Base-by-base conservation (phyloP, 805 yeast species). In the Candida gorgasii region DNA sequence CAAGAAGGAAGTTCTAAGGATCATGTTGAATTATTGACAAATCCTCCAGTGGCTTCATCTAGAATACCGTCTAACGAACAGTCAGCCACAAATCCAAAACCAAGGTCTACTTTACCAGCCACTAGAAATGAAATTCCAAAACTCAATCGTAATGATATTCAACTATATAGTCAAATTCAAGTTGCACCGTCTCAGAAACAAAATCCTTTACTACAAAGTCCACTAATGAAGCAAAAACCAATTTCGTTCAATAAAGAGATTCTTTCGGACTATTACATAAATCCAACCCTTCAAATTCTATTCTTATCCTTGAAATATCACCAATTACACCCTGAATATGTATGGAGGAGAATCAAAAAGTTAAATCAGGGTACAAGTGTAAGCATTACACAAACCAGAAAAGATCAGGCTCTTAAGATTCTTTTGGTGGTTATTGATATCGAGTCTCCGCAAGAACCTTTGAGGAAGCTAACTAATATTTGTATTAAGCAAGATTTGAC, bases 291-390 rank as follows among this genome's bases (percentile, higher is more conserved):
- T 57, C 75, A 76, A 43, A 75, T 84, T 1, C 52, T 86, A 0
- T 84, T 85, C 49, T 66, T 86, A 3, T 79, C 88, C 1, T 59
- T 86, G 36, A 82, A 83, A 39, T 86, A 86, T 57, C 89, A 84
- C 55, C 85, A 84, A 58, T 63, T 86, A 29, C 84, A 82, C 49
- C 89, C 90, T 0, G 92, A 85, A 51, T 86, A 86, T 52, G 73
- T 86, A 3, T 75, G 78, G 62, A 78, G 77, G 47, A 69, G 84
- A 45, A 51, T 69, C 20, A 69, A 67, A 42, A 70, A 83, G 40
- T 49, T 68, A 26, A 65, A 66, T 44, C 63, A 65, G 30, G 73
- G 73, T 3, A 51, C 66, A 1, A 36, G 55, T 5, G 45, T 27
- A 59, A 62, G 51, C 41, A 27, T 28, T n/a, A 48, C 46, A 61